These are phyloP conservation scores for Candida maris DNA, from an alignment of 805 yeast genomes.

Conservation along the genomic window DNA sequence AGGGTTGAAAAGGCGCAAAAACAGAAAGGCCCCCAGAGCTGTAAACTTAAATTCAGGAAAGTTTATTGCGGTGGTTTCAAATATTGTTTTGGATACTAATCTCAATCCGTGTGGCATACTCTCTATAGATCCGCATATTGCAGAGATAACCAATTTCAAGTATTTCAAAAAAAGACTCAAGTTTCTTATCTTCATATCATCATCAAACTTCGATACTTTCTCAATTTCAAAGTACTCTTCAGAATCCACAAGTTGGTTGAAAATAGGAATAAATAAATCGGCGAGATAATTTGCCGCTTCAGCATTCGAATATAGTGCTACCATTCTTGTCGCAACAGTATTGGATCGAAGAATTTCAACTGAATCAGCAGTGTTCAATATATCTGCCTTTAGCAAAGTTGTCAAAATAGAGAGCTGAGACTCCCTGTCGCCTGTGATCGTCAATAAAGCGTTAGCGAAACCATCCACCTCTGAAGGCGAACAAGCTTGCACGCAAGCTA, in stretches of 20 bases:
- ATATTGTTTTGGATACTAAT: conserved; percentile 65
- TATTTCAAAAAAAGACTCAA: conserved; percentile 51
- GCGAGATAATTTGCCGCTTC: conserved; percentile 60
- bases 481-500: conserved; percentile 57
- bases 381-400: conserved; percentile 58
- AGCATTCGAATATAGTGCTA: conserved; percentile 67
- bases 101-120: conserved; percentile 69
- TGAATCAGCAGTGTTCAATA: conserved; percentile 53
- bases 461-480: conserved; percentile 68
- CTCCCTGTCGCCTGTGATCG: conserved; percentile 43
- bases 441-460: conserved; percentile 61
- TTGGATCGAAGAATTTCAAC: conserved; percentile 77
- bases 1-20: conserved; percentile 79
- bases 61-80: conserved; percentile 50
- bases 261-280: conserved; percentile 50
- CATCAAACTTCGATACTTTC: conserved; percentile 31
- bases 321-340: conserved; percentile 74
- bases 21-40: conserved; percentile 84
- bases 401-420: conserved; percentile 44
- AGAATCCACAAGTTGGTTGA: conserved; percentile 47
- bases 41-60: conserved; percentile 64
- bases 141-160: conserved; percentile 52
- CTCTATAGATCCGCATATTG: conserved; percentile 52
- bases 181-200: conserved; percentile 39
- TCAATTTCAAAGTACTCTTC: conserved; percentile 64